Conservation (phyloP, 495 filamentous ascomycete species). For the Podospora comata region DNA sequence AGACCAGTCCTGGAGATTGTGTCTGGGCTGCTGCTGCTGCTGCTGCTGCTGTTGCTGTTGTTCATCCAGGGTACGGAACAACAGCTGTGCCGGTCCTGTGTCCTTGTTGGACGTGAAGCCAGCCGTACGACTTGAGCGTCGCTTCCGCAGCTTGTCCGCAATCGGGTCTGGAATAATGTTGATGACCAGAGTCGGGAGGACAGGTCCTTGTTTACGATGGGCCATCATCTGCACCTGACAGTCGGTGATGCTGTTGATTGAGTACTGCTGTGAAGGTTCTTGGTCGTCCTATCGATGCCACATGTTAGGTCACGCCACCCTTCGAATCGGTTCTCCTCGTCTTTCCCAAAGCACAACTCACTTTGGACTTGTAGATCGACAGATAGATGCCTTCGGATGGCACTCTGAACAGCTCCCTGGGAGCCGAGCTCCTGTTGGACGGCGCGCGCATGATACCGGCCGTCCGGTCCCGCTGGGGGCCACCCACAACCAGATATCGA, state of each 20-base stretch:
- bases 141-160: slow-evolving; percentile 52
- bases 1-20: slow-evolving; percentile 45
- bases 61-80: slow-evolving; percentile 46
- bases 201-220: slow-evolving; percentile 53
- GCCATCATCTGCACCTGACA: slow-evolving; percentile 51
- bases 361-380: slow-evolving; percentile 55
- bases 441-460: slow-evolving; percentile 29
- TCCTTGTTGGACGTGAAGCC: slow-evolving; percentile 46
- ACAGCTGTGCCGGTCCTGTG: slow-evolving; percentile 38
- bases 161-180: slow-evolving; percentile 50
- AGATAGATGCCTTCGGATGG: slow-evolving; percentile 43
- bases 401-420: slow-evolving; percentile 29
- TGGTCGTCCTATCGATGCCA: slow-evolving; percentile 42
- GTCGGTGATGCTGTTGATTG: slow-evolving; percentile 47
- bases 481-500: slow-evolving; percentile 48
- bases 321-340: not conserved
- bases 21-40: not conserved
- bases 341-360: slow-evolving; percentile 25
- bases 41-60: slow-evolving; percentile 6
- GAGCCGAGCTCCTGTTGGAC: slow-evolving; percentile 27
- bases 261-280: slow-evolving; percentile 50
- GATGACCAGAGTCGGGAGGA: slow-evolving; percentile 49
- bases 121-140: slow-evolving; percentile 55
- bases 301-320: not conserved
- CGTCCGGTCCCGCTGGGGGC: slow-evolving; percentile 25